These are phyloP conservation scores for Casuarina glauca DNA, from an alignment of 306 rosid genomes.

Conservation along the genomic window DNA sequence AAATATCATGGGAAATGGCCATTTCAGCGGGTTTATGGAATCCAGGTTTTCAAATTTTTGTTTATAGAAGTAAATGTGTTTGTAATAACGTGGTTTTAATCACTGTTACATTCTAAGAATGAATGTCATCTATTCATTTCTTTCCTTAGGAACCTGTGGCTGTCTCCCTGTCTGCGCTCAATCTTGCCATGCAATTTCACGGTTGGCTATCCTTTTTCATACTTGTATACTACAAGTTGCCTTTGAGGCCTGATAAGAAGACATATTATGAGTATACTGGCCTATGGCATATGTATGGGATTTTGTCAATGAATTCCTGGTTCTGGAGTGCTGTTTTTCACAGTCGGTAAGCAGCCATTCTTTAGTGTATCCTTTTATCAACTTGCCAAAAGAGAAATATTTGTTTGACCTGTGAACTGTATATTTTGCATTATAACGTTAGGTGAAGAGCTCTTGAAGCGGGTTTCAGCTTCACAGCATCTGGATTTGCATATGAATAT, in stretches of 20 bases:
- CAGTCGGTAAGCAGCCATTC: slow-evolving; percentile 65
- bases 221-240: slow-evolving; percentile 84
- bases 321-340: slow-evolving; percentile 93
- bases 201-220: slow-evolving; percentile 98
- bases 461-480: background rate
- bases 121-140: slow-evolving; percentile 27
- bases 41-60: slow-evolving; percentile 59
- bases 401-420: background rate
- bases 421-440: background rate
- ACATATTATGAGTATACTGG: slow-evolving; percentile 84
- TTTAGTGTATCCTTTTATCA: slow-evolving; percentile 9
- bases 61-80: slow-evolving; percentile 19
- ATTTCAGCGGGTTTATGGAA: slow-evolving; percentile 80
- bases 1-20: slow-evolving; percentile 99
- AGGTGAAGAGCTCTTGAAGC: background rate
- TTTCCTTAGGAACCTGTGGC: slow-evolving; percentile 86
- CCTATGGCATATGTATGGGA: slow-evolving; percentile 87
- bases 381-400: background rate
- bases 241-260: slow-evolving; percentile 64
- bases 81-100: slow-evolving; percentile 19
- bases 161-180: slow-evolving; percentile 83
- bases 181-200: slow-evolving; percentile 94
- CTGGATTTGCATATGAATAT: background rate
- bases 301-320: slow-evolving; percentile 86
- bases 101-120: slow-evolving; percentile 19